A percentile compares a stretch with the other conserved stretches of the same genome.
phyloP scores from a whole-genome alignment of 148 eudicot species.

The Dysphania ambrosioides region DNA sequence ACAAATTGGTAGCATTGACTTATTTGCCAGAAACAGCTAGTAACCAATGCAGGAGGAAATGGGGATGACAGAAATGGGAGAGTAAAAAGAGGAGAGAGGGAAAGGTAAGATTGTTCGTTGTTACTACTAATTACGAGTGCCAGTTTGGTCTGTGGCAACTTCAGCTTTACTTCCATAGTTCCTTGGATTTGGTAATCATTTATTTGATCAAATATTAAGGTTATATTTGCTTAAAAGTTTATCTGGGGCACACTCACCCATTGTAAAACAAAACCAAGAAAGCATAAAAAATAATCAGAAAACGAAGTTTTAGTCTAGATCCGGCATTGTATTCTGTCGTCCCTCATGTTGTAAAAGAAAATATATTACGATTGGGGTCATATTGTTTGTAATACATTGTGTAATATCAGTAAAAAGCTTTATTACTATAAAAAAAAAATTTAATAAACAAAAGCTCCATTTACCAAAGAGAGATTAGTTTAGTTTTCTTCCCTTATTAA shows the following conservation, averaged over 20 bases:
- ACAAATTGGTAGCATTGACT: slow-evolving; percentile 85
- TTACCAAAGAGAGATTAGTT: too few species aligned
- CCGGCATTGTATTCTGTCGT: neutral
- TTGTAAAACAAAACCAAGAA: neutral
- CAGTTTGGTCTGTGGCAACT: neutral
- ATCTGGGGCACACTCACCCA: neutral
- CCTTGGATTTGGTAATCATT: neutral
- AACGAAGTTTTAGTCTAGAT: too few species aligned
- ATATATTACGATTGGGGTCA: too few species aligned
- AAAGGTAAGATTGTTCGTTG: neutral
- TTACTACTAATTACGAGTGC: neutral
- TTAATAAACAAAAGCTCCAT: too few species aligned
- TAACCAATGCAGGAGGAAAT: too few species aligned
- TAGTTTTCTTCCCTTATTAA: too few species aligned
- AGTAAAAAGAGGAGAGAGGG: neutral
- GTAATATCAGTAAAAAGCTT: too few species aligned
- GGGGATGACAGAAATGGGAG: neutral
- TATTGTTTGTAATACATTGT: too few species aligned
- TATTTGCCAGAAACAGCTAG: slow-evolving; percentile 37
- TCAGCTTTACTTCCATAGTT: too few species aligned
- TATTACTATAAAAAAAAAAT: too few species aligned
- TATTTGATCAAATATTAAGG: neutral
- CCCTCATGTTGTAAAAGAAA: neutral
- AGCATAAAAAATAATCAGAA: too few species aligned
- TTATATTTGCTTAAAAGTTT: neutral